Evolutionary conservation across 768 basidiomycete genomes (phyloP).

Genomic region (Wakefieldia striispora): DNA sequence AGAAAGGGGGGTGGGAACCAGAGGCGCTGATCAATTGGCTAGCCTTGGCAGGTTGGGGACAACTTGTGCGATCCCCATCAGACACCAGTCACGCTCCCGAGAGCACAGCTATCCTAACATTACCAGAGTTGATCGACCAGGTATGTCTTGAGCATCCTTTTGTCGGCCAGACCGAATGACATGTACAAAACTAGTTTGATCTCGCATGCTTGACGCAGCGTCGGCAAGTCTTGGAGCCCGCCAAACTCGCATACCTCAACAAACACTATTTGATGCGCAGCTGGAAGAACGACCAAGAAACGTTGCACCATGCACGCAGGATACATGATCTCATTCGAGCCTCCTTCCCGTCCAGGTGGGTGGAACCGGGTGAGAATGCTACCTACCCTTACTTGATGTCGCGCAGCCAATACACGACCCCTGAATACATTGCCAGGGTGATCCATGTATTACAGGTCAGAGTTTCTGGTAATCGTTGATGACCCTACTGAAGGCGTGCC

Average conservation of each 20-base stretch:
- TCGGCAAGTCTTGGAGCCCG: conserved; percentile 74
- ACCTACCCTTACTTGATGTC: not conserved
- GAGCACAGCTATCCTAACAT: conserved; percentile 59
- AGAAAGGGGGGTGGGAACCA: conserved; percentile 91
- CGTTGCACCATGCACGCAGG: conserved; percentile 52
- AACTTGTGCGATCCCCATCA: conserved; percentile 41
- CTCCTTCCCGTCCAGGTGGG: conserved; percentile 58
- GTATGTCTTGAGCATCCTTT: conserved; percentile 35
- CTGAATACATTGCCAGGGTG: conserved; percentile 62
- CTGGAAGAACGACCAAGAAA: conserved; percentile 49
- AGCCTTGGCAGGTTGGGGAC: conserved; percentile 91
- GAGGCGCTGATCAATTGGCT: conserved; percentile 90
- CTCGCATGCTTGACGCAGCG: conserved; percentile 75
- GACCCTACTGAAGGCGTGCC: not conserved
- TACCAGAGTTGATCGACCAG: conserved; percentile 63
- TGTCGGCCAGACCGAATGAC: not conserved
- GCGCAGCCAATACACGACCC: conserved; percentile 45
- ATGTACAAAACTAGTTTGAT: conserved; percentile 55
- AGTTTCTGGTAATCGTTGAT: not conserved
- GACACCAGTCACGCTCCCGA: no score
- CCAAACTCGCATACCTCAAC: conserved; percentile 85
- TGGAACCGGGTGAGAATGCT: not conserved
- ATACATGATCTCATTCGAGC: conserved; percentile 53
- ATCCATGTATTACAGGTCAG: conserved; percentile 60
- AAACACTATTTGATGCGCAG: conserved; percentile 73